phyloP scores from a whole-genome alignment of 2,329 filamentous ascomycete species.

The Claviceps digitariae region DNA sequence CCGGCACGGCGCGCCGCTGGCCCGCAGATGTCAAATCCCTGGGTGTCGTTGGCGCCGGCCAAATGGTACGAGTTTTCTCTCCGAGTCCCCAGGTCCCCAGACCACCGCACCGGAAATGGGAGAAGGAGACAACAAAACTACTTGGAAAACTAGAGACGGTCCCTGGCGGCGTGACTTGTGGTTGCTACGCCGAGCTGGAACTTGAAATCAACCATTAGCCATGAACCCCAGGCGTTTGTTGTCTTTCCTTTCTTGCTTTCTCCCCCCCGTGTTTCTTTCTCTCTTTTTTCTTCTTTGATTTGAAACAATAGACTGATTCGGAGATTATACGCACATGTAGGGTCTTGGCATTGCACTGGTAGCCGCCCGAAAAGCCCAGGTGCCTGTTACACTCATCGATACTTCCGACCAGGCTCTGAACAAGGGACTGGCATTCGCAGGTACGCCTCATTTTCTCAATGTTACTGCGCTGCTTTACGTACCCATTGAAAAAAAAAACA shows the following conservation, averaged over 20 bases:
- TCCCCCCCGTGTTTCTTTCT: too few species aligned
- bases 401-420: slow-evolving; percentile 71
- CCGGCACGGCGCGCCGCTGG: slow-evolving; percentile 45
- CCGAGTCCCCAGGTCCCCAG: too few species aligned
- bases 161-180: not conserved
- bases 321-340: slow-evolving; percentile 29
- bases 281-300: not conserved
- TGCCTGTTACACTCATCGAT: slow-evolving; percentile 80
- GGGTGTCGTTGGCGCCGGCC: slow-evolving; percentile 86
- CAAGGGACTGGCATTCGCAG: slow-evolving; percentile 81
- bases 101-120: slow-evolving; percentile 2
- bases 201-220: not conserved
- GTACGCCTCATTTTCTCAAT: slow-evolving; percentile 25
- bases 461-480: not conserved
- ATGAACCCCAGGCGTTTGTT: not conserved
- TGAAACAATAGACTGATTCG: not conserved
- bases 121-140: not conserved
- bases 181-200: not conserved
- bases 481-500: too few species aligned
- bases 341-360: slow-evolving; percentile 93
- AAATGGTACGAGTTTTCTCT: slow-evolving; percentile 57
- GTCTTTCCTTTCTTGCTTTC: not conserved
- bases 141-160: not conserved
- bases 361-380: slow-evolving; percentile 67
- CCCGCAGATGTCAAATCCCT: slow-evolving; percentile 70